Base-by-base conservation (phyloP, 768 basidiomycete species). In the Collybia mongolica region DNA sequence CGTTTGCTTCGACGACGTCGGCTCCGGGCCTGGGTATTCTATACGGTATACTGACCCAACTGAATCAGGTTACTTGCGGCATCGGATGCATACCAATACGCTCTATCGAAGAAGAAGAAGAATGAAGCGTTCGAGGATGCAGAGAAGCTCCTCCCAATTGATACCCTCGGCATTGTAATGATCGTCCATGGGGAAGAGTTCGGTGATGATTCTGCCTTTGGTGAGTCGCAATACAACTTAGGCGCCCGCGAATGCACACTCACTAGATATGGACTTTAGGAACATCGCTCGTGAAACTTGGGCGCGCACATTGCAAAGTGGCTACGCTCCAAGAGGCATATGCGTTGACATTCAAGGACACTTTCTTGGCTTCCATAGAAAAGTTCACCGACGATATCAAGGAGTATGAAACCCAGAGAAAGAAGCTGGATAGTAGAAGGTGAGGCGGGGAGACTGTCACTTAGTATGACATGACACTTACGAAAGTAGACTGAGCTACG, bases 341-440 rank as follows among this genome's bases (percentile, higher is more conserved):
- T 60, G 86, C 86, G 0, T 65, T 85, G 49, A 80, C 82, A 5
- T 79, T 96, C 49, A 79, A 77, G 28, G 90, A 90, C 59, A 84
- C 84, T 4, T 93, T 88, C 60, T 63, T 94, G 20, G 59, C 75
- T 0, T 83, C 88, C 1, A 72, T 93, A 46, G 76, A 84, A 54
- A 74, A 68, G 38, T 84, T 86, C 44, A 73, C 74, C 14, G 87
- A 83, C 7, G 85, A 89, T 23, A 85, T 96, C 62, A 90, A 86
- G 61, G 93, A 93, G 48, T 95, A 90, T 55, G 87, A 93, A 50
- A 62, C 72, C 4, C 76, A 87, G 53, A 80, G 84, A 54, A 96
- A 93, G 79, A 95, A 93, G 63, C 68, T 95, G 14, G 93, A 96
- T 49, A 92, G 87, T 45, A 74, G 91, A 60, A 77, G 90, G 92